A percentile compares a stretch with the other conserved stretches of the same genome.
phyloP scores from a whole-genome alignment of 108 stramenopile species.

The Nitzschia putrida region DNA sequence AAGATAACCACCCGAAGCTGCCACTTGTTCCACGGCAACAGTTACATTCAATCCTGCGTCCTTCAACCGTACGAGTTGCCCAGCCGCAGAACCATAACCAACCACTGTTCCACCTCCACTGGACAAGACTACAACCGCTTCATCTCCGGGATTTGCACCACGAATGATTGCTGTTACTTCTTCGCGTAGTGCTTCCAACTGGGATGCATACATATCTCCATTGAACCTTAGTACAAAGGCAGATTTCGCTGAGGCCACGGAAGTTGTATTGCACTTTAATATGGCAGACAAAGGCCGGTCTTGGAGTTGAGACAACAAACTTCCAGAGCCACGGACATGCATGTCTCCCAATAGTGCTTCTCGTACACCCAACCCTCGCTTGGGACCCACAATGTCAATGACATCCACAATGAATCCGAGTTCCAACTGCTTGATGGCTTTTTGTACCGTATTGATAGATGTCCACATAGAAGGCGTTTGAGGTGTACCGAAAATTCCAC shows the following conservation, averaged over 20 bases:
- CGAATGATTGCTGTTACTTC: conserved; percentile 89
- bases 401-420: conserved; percentile 66
- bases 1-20: conserved; percentile 85
- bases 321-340: conserved; percentile 53
- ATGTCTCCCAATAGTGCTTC: conserved; percentile 71
- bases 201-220: conserved; percentile 85
- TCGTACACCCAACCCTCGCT: conserved; percentile 67
- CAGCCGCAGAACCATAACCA: conserved; percentile 87
- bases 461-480: not conserved
- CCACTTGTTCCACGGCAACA: conserved; percentile 93
- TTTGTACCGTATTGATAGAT: conserved; percentile 32
- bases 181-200: conserved; percentile 79
- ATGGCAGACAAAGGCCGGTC: conserved; percentile 71
- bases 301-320: conserved; percentile 57
- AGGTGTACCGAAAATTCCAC: not conserved
- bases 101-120: conserved; percentile 93
- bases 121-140: conserved; percentile 82
- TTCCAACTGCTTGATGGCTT: conserved; percentile 61
- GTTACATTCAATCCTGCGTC: conserved; percentile 80
- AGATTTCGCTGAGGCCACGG: conserved; percentile 19
- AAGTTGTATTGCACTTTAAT: conserved; percentile 18
- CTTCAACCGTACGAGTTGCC: conserved; percentile 82
- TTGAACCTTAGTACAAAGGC: conserved; percentile 82
- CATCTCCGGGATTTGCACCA: conserved; percentile 80
- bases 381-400: conserved; percentile 63